phyloP scores from a whole-genome alignment of 2,329 filamentous ascomycete species.

The Scedosporium boydii region DNA sequence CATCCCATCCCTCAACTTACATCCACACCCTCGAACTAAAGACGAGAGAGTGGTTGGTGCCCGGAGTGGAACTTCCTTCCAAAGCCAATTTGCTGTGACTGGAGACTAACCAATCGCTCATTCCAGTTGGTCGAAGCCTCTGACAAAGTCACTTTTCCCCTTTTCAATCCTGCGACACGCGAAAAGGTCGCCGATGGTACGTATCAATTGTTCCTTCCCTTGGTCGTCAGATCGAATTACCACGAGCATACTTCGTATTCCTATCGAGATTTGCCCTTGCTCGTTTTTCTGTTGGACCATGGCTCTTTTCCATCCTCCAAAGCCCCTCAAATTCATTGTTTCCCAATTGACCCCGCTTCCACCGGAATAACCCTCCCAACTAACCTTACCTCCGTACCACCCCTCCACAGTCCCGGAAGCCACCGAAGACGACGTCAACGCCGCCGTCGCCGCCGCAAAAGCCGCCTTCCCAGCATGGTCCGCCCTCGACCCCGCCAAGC shows the following conservation, averaged over 20 bases:
- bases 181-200: constrained; percentile 15
- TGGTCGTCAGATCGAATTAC: neutral
- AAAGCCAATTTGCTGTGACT: neutral
- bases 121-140: constrained; percentile 5
- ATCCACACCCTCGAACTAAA: too few relatives aligned
- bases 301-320: neutral
- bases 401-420: constrained; percentile 30
- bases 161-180: constrained; percentile 16
- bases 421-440: constrained; percentile 34
- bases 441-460: constrained; percentile 37
- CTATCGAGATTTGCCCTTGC: neutral
- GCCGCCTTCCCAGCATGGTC: constrained; percentile 37
- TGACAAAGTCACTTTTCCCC: constrained; percentile 12
- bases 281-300: neutral
- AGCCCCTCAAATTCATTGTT: neutral
- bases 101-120: neutral
- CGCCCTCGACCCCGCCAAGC: constrained; percentile 24
- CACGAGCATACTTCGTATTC: neutral
- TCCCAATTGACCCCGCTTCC: neutral
- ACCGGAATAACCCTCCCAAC: neutral
- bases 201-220: neutral
- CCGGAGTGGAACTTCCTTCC: neutral
- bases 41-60: too few relatives aligned
- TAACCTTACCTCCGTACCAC: neutral
- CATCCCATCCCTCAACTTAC: neutral